These are phyloP conservation scores for Diaporthe nobilis DNA, from an alignment of 2,329 filamentous ascomycete genomes.

Conservation along the genomic window DNA sequence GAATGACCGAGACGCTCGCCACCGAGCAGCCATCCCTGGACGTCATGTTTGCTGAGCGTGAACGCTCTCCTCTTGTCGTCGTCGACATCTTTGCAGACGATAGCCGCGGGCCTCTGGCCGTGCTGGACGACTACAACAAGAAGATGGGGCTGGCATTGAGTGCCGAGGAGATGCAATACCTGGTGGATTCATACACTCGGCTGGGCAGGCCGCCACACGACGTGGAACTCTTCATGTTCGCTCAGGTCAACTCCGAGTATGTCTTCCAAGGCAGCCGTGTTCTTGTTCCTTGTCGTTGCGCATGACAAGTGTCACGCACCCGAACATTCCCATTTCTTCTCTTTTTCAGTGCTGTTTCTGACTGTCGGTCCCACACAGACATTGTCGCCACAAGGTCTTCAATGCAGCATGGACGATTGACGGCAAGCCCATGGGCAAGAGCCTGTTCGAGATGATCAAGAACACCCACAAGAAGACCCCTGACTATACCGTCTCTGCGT, in stretches of 20 bases:
- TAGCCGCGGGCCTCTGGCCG: slow-evolving; percentile 75
- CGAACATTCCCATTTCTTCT: slow-evolving; percentile 66
- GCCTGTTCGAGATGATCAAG: slow-evolving; percentile 94
- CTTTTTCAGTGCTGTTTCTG: slow-evolving; percentile 86
- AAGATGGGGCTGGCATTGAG: slow-evolving; percentile 89
- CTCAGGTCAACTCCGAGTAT: slow-evolving; percentile 98
- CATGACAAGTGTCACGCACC: slow-evolving; percentile 41
- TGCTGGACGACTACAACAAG: slow-evolving; percentile 86
- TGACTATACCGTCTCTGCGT: slow-evolving; percentile 90
- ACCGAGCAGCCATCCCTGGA: slow-evolving; percentile 76
- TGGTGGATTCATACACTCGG: slow-evolving; percentile 85
- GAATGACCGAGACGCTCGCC: slow-evolving; percentile 92
- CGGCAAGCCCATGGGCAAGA: slow-evolving; percentile 82
- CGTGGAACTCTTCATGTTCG: slow-evolving; percentile 99
- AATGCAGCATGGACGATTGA: slow-evolving; percentile 98
- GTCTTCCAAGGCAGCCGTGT: slow-evolving; percentile 36
- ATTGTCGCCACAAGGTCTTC: slow-evolving; percentile 79
- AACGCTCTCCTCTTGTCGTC: slow-evolving; percentile 75
- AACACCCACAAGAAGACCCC: slow-evolving; percentile 92
- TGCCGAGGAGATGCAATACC: slow-evolving; percentile 89
- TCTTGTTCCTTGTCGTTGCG: slow-evolving; percentile 13
- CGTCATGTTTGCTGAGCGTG: slow-evolving; percentile 82
- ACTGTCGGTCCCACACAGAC: slow-evolving; percentile 65
- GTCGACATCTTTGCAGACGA: slow-evolving; percentile 78
- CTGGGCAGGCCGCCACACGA: slow-evolving; percentile 81